A percentile compares a stretch with the other conserved stretches of the same genome.
Evolutionary conservation across 2,329 filamentous ascomycete species (phyloP).

Genomic region (Plectosphaerella plurivora): DNA sequence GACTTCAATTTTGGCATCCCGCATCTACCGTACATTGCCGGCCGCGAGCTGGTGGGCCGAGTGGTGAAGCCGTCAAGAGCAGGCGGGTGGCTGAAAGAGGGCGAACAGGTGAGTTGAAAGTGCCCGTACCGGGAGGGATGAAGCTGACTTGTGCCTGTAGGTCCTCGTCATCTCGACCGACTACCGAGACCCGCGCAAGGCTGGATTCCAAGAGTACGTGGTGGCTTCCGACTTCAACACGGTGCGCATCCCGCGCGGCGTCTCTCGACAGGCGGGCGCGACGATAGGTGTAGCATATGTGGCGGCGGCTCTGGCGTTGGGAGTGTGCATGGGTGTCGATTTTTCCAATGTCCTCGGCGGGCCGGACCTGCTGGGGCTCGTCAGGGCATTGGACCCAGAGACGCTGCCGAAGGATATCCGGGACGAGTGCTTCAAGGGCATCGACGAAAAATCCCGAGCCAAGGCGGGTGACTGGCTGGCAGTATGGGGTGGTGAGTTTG

Average conservation of each 20-base stretch:
- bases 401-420: conserved; percentile 56
- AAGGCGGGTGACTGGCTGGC: conserved; percentile 63
- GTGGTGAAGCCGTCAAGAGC: conserved; percentile 41
- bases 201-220: conserved; percentile 67
- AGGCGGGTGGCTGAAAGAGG: conserved; percentile 38
- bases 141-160: conserved; percentile 17
- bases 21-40: conserved; percentile 62
- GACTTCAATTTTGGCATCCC: conserved; percentile 70
- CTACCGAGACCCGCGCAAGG: conserved; percentile 68
- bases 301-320: conserved; percentile 61
- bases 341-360: conserved; percentile 49
- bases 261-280: conserved; percentile 51
- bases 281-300: conserved; percentile 69
- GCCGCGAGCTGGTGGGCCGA: conserved; percentile 64
- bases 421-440: conserved; percentile 56
- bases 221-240: conserved; percentile 62
- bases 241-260: conserved; percentile 51
- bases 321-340: conserved; percentile 65
- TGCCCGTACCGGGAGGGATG: neutral
- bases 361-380: conserved; percentile 52
- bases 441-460: conserved; percentile 47
- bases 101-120: conserved; percentile 41
- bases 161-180: conserved; percentile 67
- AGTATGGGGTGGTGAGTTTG: conserved; percentile 62
- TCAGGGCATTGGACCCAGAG: conserved; percentile 40